Evolutionary conservation across 208 protist species (phyloP), one percentile per base, ranked within the genome.

Genomic region (Novymonas esmeraldas): DNA sequence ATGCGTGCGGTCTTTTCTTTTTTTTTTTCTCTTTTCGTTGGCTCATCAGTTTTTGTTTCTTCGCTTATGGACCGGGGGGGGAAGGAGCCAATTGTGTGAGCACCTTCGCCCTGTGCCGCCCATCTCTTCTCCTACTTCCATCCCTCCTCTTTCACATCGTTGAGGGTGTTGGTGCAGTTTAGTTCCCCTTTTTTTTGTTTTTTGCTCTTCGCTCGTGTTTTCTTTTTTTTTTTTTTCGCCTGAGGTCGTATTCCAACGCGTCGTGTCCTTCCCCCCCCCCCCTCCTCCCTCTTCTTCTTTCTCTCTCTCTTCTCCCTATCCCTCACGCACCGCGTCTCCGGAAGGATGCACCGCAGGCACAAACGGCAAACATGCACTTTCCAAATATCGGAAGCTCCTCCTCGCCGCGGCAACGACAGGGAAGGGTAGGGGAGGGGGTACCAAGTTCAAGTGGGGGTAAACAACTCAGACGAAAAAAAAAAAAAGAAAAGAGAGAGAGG

Each of bases 401-500:
- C n/a, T n/a, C n/a, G n/a, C n/a, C n/a, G n/a, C n/a, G n/a, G n/a
- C n/a, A n/a, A n/a, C n/a, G n/a, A n/a, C n/a, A n/a, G n/a, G n/a
- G n/a, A n/a, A n/a, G n/a, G n/a, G n/a, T n/a, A n/a, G n/a, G n/a
- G n/a, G n/a, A n/a, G n/a, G n/a, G n/a, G n/a, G n/a, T n/a, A n/a
- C n/a, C 16, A 16, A 45, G 16, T 16, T 45, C 39, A 45, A 9
- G 16, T 6, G 10, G n/a, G 16, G 28, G 28, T 10, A 65, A 64
- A 49, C 38, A 42, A 14, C 14, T 39, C 5, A 41, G 10, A 42
- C 1, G 14, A 24, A 39, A 38, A 64, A 10, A n/a, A 60, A 26
- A 34, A 39, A 61, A 64, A 42, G 39, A 62, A 36, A 46, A 48
- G 52, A 31, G 50, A 50, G 24, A 33, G 9, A 22, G 52, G 20